phyloP scores from a whole-genome alignment of 139 green algal genomes.

The Protoeuglena noctilucae region DNA sequence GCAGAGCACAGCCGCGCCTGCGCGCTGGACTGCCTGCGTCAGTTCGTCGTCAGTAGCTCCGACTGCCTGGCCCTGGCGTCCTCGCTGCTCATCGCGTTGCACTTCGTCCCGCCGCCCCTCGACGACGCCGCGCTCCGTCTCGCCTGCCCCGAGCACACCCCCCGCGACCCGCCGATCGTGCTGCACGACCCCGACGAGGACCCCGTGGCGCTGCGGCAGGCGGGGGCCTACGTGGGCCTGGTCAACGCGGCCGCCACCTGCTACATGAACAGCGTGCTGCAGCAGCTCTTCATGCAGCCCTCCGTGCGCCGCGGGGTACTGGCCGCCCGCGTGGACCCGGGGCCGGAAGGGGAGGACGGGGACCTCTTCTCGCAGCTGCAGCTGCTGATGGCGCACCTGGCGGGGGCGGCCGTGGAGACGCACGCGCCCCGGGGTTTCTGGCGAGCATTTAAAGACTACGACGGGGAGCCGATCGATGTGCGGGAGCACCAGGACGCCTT shows the following conservation, averaged over 20 bases:
- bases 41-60: too few species aligned
- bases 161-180: too few species aligned
- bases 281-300: slow-evolving; percentile 92
- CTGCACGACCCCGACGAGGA: too few species aligned
- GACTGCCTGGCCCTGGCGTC: too few species aligned
- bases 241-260: slow-evolving; percentile 75
- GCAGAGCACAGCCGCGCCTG: too few species aligned
- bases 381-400: slow-evolving; percentile 54
- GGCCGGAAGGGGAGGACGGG: neutral
- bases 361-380: slow-evolving; percentile 22
- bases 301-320: slow-evolving; percentile 50
- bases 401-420: slow-evolving; percentile 19
- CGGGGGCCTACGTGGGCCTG: slow-evolving; percentile 30
- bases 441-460: slow-evolving; percentile 70
- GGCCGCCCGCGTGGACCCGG: slow-evolving; percentile 33
- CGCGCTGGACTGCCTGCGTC: too few species aligned
- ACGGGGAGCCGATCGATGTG: slow-evolving; percentile 60
- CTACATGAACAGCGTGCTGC: slow-evolving; percentile 90
- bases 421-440: slow-evolving; percentile 53
- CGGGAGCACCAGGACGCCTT: slow-evolving; percentile 84
- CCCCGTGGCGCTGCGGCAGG: too few species aligned
- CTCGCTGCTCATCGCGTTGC: too few species aligned
- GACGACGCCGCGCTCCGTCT: too few species aligned
- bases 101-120: too few species aligned
- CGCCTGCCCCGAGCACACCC: too few species aligned